Conservation (phyloP, 2,329 filamentous ascomycete genomes). For the Reticulascus tulasneorum region DNA sequence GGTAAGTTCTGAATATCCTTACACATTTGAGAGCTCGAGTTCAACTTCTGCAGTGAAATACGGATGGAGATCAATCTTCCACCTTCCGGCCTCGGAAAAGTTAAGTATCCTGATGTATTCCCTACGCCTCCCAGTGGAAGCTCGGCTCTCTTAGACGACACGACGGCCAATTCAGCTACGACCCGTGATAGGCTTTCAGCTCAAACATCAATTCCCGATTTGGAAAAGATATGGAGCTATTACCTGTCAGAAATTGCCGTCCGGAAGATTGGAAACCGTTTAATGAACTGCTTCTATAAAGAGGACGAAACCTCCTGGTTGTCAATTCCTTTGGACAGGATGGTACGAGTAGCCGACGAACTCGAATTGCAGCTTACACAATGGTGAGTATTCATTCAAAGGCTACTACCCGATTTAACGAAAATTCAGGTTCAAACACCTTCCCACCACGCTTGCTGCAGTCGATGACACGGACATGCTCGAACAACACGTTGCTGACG, state of each 20-base stretch:
- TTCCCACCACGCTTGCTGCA: no score
- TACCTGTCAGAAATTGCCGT: constrained; percentile 25
- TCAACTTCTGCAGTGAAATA: constrained; percentile 5
- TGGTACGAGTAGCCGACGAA: constrained; percentile 15
- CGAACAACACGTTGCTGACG: constrained; percentile 6
- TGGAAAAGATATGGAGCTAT: constrained; percentile 24
- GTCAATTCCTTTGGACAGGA: no score
- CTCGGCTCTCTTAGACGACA: constrained; percentile 7
- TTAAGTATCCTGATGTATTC: constrained; percentile 25
- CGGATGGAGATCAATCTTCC: constrained; percentile 14
- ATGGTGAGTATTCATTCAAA: background rate
- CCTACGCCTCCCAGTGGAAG: constrained; percentile 21
- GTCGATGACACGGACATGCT: no score
- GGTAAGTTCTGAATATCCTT: constrained; percentile 11
- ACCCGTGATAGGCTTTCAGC: background rate
- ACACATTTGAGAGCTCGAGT: background rate
- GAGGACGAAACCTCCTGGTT: no score
- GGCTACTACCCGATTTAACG: no score
- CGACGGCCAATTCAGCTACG: background rate
- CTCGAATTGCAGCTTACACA: constrained; percentile 2
- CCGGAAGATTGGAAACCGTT: constrained; percentile 18
- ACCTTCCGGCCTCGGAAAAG: constrained; percentile 9
- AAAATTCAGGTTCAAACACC: no score
- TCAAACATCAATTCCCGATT: constrained; percentile 15
- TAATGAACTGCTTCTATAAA: constrained; percentile 5